Evolutionary conservation across 805 yeast species (phyloP), one percentile per base, ranked within the genome.

Genomic region (Ogataea ramenticola): DNA sequence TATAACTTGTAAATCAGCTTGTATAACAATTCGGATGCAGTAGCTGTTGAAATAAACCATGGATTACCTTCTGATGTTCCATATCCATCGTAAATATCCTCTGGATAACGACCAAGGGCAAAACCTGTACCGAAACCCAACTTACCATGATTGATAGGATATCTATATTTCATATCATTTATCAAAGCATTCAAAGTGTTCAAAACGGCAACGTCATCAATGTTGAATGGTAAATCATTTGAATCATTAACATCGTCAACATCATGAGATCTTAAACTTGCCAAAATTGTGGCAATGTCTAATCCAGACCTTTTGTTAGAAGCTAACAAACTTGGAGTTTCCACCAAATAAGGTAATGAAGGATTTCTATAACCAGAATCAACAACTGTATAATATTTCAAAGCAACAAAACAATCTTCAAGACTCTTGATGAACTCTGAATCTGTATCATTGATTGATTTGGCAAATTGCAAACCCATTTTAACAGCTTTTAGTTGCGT

Each of bases 91-190:
- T 90, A 90, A 10, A 82, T 60, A 63, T 90, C 98, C 57, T 90
- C 98, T 1, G 97, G 96, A 57, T 90, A 90, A 57, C 98, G 72
- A 3, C 98, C 98, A 43, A 90, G 63, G 0, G 84, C 96, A 41
- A 82, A 80, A 3, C 84, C 85, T 3, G 62, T 54, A 6, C 46
- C 63, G 34, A 66, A 55, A 2, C 69, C 67, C 22, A 71, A 59
- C 40, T 66, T 62, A 22, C 64, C 58, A 46, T 72, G 77, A 62
- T 91, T 91, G 34, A 91, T 74, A 5, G 96, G 95, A 57, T 84
- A 90, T 43, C 93, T 65, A 34, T 67, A 60, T 49, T 75, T 77
- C 93, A 89, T 86, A 50, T 81, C 83, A 33, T 72, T 63, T 6
- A 82, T 72, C 58, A 90, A 61, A 9, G 75, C 73, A 43, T 72